Evolutionary conservation across 352 stramenopile genomes (phyloP), one percentile per base, ranked within the genome.

Genomic region (Saprolegnia parasitica): DNA sequence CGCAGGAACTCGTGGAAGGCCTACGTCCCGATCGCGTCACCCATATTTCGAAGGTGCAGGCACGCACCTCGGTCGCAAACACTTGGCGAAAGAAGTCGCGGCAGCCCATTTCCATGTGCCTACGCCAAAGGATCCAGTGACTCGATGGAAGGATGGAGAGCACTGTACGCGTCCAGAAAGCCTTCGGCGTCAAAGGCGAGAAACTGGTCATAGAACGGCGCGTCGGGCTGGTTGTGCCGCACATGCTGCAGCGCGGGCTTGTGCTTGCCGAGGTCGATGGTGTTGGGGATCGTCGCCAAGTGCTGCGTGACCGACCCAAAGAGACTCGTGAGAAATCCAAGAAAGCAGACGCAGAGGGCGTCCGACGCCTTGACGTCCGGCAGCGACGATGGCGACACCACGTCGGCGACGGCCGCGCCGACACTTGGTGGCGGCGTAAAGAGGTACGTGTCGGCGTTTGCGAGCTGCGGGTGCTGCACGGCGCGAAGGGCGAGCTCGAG

Each of bases 21-120:
- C 82, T 90, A 68, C 62, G 67, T 29, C 21, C 26, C 15, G 3
- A 57, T 37, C 16, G n/a, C 10, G 16, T n/a, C 13, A 26, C n/a
- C n/a, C n/a, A n/a, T n/a, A n/a, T 15, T 29, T 26, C 26, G 6
- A 29, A 26, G 4, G n/a, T 15, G 26, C 4, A 26, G n/a, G 39
- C 21, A 56, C n/a, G 35, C 61, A 92, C 84, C 79, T 89, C 68
- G 2, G 84, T 86, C 54, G 87, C 78, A 52, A 92, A 92, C 35
- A 77, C 80, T 32, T 92, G 84, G 40, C 84, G 82, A 42, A 92
- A 92, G 67, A 92, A 86, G 40, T 92, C 84, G 46, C 84, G 82
- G 32, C 84, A 92, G 11, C 84, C 84, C 10, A 92, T 65, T 58
- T 89, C 84, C 6, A 79, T 86, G 58, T 86, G 78, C 39, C 78